phyloP scores from a whole-genome alignment of 2,329 filamentous ascomycete genomes.

The Eutypa lata region DNA sequence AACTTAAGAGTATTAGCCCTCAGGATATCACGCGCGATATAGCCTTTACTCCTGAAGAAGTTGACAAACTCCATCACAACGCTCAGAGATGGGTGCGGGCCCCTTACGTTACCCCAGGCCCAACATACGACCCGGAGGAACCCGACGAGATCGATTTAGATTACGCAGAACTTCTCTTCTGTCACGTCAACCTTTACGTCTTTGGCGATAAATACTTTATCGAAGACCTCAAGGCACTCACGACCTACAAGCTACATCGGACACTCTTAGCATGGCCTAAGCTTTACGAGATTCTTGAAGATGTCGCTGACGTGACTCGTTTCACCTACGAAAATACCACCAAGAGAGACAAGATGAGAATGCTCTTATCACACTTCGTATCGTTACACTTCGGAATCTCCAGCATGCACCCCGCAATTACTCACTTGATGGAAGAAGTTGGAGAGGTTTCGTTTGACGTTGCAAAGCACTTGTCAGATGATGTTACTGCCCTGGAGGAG shows the following conservation, averaged over 20 bases:
- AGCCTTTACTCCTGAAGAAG: background rate
- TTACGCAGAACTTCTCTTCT: background rate
- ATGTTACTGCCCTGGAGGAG: too few relatives aligned
- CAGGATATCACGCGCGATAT: background rate
- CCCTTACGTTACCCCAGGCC: background rate
- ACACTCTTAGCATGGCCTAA: background rate
- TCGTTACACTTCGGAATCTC: too few relatives aligned
- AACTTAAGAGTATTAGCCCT: background rate
- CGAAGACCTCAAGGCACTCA: background rate
- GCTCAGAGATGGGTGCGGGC: background rate
- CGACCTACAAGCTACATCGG: background rate
- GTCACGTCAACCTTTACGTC: background rate
- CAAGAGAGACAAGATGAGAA: background rate
- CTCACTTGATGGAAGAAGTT: too few relatives aligned
- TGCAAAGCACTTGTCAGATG: too few relatives aligned
- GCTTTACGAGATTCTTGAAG: background rate
- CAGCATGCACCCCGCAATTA: too few relatives aligned
- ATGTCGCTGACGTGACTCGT: background rate
- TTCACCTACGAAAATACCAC: background rate
- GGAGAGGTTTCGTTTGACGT: too few relatives aligned
- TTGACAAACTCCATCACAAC: too few relatives aligned
- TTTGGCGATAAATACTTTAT: background rate
- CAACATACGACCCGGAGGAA: background rate
- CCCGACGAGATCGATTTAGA: background rate
- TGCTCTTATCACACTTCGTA: background rate